Evolutionary conservation across 345 rosid genomes (phyloP), one percentile per base, ranked within the genome.

Genomic region (Euphorbia peplus): DNA sequence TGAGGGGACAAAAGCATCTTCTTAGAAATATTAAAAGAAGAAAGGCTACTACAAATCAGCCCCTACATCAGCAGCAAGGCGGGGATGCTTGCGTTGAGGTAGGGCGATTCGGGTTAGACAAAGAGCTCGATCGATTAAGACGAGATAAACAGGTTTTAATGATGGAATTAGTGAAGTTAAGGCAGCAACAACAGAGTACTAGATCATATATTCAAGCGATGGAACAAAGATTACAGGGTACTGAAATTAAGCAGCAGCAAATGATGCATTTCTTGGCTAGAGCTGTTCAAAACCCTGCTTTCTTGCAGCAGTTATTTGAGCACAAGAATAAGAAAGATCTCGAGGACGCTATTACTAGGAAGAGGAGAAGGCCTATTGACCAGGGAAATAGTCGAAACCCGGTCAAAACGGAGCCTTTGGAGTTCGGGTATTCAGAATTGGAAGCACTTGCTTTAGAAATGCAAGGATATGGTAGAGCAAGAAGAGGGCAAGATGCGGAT

Each of bases 361-460:
- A 85, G 70, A 76, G 81, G 60, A 74, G 88, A 56, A 35, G 83
- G 42, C 84, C 87, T 0, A 78, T 84, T 32, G 77, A 75, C 56
- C 82, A 52, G 57, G 70, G 63, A 12, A 50, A 51, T 59, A 15
- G 41, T 10, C 28, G n/a, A 19, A 67, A 28, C 14, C 57, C 72
- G 8, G 70, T 85, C n/a, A 92, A 88, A 68, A 48, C 42, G 6
- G 90, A 86, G 46, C 80, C 87, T 32, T 39, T 75, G 54, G 96
- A 88, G 64, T 71, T 68, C 26, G 77, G 68, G 67, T 83, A 86
- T 35, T 84, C 97, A 9, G 97, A 93, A 80, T 82, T 93, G 42
- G 96, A 93, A 74, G 95, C 79, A 18, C 86, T 93, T 41, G 95
- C 97, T 25, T 37, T 91, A 74, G 98, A 93, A 78, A 89, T 93